Evolutionary conservation across 495 filamentous ascomycete genomes (phyloP), one percentile per base, ranked within the genome.

Genomic region (Aspergillus kassunensis): DNA sequence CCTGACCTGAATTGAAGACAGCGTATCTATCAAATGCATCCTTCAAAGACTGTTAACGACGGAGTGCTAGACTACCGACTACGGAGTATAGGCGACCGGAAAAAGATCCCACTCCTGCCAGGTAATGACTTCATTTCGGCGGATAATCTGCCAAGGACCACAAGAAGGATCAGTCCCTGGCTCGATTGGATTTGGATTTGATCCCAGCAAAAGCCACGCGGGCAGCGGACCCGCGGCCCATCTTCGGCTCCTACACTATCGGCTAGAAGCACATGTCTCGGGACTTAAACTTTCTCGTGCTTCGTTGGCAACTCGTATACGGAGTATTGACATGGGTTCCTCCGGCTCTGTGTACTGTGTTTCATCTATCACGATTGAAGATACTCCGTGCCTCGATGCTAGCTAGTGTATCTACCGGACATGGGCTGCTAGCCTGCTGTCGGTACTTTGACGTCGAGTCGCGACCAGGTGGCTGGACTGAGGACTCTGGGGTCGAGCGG

Each of bases 171-270:
- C 31, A 45, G 40, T 13, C 36, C 39, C 49, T 25, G n/a, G 39
- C 30, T 44, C 39, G 40, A 49, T 49, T 30, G 47, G 36, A 41
- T 42, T 49, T 30, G 47, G 36, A 41, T 42, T 41, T 50, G 39
- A 53, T 41, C 51, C 51, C 30, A 31, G 42, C 42, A 35, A 35
- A 9, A 53, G 43, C 51, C 51, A 53, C 51, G 51, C 51, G 44
- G 44, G 44, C 30, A 35, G 44, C 30, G 44, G 30, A 16, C 44
- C 44, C 30, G 27, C 44, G 42, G 35, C 41, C 23, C 51, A 40
- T 24, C 21, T 31, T 29, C 35, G 16, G 34, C 24, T 44, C 34
- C 25, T 45, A 27, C 43, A 29, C 13, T 46, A 19, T 40, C 50
- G 34, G 42, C 27, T n/a, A 21, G 24, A 53, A 53, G 42, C 51